Percentiles rank a stretch among this genome's conserved stretches.
These are phyloP conservation scores for Vitis hybrid DNA, from an alignment of 177 flowering plant species.

Conservation along the genomic window DNA sequence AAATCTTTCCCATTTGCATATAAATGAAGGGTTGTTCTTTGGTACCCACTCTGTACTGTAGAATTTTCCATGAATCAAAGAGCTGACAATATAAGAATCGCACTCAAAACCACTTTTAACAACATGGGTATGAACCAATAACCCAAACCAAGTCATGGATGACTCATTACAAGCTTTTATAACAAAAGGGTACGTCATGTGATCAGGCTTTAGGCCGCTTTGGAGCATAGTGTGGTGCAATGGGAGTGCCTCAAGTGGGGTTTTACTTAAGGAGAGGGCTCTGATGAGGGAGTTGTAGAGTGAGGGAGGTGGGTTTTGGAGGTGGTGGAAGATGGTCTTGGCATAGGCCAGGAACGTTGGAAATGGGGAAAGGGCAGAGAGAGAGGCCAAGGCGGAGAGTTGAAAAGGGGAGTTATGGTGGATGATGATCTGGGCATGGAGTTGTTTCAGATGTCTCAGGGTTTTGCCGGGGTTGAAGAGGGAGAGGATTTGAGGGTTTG, in stretches of 20 bases:
- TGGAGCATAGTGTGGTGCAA: conserved; percentile 23
- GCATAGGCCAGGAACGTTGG: too few relatives aligned
- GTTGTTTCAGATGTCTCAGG: too few relatives aligned
- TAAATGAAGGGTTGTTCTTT: conserved; percentile 6
- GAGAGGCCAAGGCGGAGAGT: too few relatives aligned
- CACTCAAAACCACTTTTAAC: conserved; percentile 19
- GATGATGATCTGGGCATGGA: too few relatives aligned
- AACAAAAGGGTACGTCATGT: conserved; percentile 38
- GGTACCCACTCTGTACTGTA: too few relatives aligned
- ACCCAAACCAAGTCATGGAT: conserved; percentile 7
- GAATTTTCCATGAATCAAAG: conserved; percentile 20
- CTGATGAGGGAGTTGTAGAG: conserved; percentile 27
- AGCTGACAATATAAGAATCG: conserved; percentile 31
- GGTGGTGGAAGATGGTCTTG: conserved; percentile 10
- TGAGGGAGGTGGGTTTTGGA: conserved; percentile 17
- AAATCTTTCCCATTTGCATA: conserved; percentile 25
- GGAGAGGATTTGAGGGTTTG: too few relatives aligned
- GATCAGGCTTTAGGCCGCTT: conserved; percentile 22
- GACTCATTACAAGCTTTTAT: conserved; percentile 31
- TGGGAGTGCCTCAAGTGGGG: conserved; percentile 21
- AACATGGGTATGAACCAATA: conserved; percentile 26
- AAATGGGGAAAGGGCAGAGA: too few relatives aligned
- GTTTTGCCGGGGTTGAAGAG: too few relatives aligned
- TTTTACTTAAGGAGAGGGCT: conserved; percentile 6
- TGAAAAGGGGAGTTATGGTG: too few relatives aligned